phyloP scores from a whole-genome alignment of 2,329 filamentous ascomycete genomes.

The Exophiala aquamarina region DNA sequence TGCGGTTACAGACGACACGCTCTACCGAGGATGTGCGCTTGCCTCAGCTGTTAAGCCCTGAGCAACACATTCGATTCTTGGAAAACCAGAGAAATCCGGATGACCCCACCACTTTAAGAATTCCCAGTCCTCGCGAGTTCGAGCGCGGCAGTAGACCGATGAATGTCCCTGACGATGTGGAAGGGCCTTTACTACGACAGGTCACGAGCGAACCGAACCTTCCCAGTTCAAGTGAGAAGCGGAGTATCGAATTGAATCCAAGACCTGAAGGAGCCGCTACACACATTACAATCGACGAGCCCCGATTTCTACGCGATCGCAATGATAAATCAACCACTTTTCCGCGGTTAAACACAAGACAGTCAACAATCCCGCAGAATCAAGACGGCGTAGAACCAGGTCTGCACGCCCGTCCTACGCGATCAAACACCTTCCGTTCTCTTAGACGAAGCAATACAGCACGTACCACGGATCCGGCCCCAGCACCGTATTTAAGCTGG shows the following conservation, averaged over 20 bases:
- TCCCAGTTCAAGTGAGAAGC: constrained; percentile 27
- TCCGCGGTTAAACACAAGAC: constrained; percentile 21
- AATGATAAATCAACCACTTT: constrained; percentile 21
- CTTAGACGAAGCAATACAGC: constrained; percentile 49
- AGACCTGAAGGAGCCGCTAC: constrained; percentile 10
- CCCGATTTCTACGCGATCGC: constrained; percentile 42
- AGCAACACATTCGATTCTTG: constrained; percentile 84
- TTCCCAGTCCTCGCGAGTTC: constrained; percentile 87
- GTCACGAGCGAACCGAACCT: constrained; percentile 18
- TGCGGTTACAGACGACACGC: constrained; percentile 3
- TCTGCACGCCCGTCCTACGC: constrained; percentile 37
- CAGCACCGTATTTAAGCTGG: constrained; percentile 94
- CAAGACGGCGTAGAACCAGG: constrained; percentile 17
- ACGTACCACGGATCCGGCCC: constrained; percentile 55
- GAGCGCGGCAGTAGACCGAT: constrained; percentile 76
- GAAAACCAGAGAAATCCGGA: constrained; percentile 76
- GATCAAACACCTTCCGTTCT: constrained; percentile 49
- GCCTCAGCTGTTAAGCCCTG: constrained; percentile 57
- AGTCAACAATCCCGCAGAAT: constrained; percentile 15
- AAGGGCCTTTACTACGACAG: constrained; percentile 32
- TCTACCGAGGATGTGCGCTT: constrained; percentile 51
- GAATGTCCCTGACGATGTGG: constrained; percentile 51
- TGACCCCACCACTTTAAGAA: constrained; percentile 74
- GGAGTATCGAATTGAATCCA: constrained; percentile 2
- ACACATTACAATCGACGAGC: constrained; percentile 51